Evolutionary conservation across 163 green algal species (phyloP), one percentile per base, ranked within the genome.

Genomic region (Coccomyxa subellipsoidea): DNA sequence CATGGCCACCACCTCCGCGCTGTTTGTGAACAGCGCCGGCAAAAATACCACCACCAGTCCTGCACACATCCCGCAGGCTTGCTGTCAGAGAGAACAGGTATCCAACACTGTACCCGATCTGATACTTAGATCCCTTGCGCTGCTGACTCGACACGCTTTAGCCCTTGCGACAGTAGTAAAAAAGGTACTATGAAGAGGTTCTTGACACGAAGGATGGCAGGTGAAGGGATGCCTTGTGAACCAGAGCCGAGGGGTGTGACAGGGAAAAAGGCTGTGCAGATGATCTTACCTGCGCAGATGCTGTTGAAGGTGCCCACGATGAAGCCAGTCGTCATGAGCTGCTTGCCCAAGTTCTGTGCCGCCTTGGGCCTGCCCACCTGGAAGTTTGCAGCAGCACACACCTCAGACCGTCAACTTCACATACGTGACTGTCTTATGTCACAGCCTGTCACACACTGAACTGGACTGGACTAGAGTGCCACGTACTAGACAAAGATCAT

Each of bases 221-320:
- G n/a, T n/a, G n/a, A n/a, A n/a, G n/a, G n/a, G n/a, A n/a, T 59
- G 47, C 47, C 47, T 12, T 12, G 3, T 59, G 47, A 59, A 18
- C 15, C 47, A 59, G 47, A 18, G 23, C 23, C 23, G 47, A 18
- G 3, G 47, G 47, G 47, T 18, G 23, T 59, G 47, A 8, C 1
- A 73, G 4, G 66, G 66, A 6, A 36, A 32, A n/a, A 35, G 66
- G 8, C 27, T 73, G 66, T 1, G 47, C 12, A 66, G 47, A 18
- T 66, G 47, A 66, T 66, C 12, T 66, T 37, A 81, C 77, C 77
- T 81, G 77, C 39, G 9, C 39, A 18, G 1, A 77, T 32, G 54
- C 73, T 75, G 86, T 86, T 87, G 83, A 82, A 66, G 32, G 76
- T 39, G 2, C 86, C 86, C 7, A 88, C 54, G 23, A 78, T 31